These are phyloP conservation scores for Hanseniaspora guilliermondii DNA, from an alignment of 805 yeast species.

Conservation along the genomic window DNA sequence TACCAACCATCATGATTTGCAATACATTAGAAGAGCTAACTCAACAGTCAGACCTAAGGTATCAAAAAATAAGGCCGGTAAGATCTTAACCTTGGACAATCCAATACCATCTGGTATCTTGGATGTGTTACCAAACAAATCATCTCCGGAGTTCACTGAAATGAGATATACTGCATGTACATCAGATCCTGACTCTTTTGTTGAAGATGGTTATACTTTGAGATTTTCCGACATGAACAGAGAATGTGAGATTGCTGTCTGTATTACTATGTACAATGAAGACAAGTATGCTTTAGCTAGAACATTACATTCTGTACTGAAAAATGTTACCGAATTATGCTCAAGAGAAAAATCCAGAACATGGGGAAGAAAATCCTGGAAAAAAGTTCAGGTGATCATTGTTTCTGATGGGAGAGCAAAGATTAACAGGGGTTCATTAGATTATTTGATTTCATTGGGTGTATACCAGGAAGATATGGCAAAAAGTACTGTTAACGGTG, in stretches of 20 bases:
- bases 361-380: slow-evolving; percentile 98
- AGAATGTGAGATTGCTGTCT: slow-evolving; percentile 81
- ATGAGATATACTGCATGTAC: slow-evolving; percentile 98
- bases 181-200: slow-evolving; percentile 77
- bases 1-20: slow-evolving; percentile 27
- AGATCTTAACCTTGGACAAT: slow-evolving; percentile 67
- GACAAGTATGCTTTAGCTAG: slow-evolving; percentile 81
- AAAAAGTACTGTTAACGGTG: slow-evolving; percentile 81
- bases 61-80: slow-evolving; percentile 60
- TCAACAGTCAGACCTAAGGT: slow-evolving; percentile 58
- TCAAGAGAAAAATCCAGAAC: slow-evolving; percentile 67
- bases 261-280: slow-evolving; percentile 96
- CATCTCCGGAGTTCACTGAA: slow-evolving; percentile 83
- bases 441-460: slow-evolving; percentile 86
- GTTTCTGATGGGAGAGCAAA: slow-evolving; percentile 92
- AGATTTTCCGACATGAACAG: slow-evolving; percentile 78
- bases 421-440: slow-evolving; percentile 71
- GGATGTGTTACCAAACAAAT: slow-evolving; percentile 73
- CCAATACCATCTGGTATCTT: slow-evolving; percentile 85
- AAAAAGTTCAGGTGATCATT: slow-evolving; percentile 81
- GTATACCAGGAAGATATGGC: slow-evolving; percentile 97
- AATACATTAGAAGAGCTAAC: slow-evolving; percentile 42
- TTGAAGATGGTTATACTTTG: slow-evolving; percentile 65
- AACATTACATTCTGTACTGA: slow-evolving; percentile 89
- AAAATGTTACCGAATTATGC: slow-evolving; percentile 77